Conservation (phyloP, 352 stramenopile genomes). For the Halophytophthora batemanensis region DNA sequence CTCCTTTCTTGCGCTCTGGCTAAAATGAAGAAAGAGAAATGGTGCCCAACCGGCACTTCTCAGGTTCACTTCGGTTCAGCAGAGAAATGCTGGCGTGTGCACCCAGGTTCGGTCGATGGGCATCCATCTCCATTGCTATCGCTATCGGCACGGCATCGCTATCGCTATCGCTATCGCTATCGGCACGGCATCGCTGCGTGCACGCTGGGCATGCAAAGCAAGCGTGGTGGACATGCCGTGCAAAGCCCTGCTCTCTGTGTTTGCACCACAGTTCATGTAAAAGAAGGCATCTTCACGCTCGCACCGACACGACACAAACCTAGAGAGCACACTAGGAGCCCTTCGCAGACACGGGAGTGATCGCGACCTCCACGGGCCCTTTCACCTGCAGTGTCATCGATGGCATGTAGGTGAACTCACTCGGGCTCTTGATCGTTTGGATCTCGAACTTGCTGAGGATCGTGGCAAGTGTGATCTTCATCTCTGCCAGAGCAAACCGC, state of each 20-base stretch:
- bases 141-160: no score
- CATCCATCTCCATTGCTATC: constrained; percentile 24
- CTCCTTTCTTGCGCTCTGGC: not conserved
- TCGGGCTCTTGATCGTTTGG: constrained; percentile 27
- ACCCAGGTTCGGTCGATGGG: constrained; percentile 1
- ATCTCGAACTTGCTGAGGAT: constrained; percentile 53
- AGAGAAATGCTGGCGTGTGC: no score
- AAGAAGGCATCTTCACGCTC: no score
- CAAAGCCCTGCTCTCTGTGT: no score
- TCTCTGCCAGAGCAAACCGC: constrained; percentile 25
- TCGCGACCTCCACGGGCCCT: constrained; percentile 20
- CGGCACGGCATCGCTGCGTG: no score
- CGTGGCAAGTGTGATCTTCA: constrained; percentile 38
- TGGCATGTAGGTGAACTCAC: constrained; percentile 38
- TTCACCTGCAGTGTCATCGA: constrained; percentile 48
- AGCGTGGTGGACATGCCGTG: no score
- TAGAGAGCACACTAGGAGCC: not conserved
- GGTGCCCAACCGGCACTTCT: no score
- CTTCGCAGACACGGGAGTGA: not conserved
- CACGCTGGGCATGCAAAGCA: no score
- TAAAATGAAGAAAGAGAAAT: not conserved
- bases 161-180: no score
- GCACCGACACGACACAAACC: no score
- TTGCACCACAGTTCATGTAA: no score
- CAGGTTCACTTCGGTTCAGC: no score